Evolutionary conservation across 805 yeast genomes (phyloP).

Genomic region (Suhomyces kilbournensis): DNA sequence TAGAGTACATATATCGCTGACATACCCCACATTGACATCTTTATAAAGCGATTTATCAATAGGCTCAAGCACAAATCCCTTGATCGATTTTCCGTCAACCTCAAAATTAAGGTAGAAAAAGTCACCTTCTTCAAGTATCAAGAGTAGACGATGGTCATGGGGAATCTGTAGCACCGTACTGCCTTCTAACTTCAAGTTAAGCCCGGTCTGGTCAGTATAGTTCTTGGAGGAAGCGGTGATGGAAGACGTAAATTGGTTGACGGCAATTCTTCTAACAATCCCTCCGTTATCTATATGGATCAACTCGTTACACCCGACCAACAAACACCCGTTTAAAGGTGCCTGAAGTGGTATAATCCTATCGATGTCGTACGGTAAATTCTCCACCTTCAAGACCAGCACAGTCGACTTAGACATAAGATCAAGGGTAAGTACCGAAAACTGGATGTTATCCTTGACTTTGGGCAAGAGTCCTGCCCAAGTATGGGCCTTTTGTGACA

Average conservation of each 20-base stretch:
- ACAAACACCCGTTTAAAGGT: slow-evolving; percentile 67
- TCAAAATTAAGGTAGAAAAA: slow-evolving; percentile 34
- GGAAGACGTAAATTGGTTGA: slow-evolving; percentile 51
- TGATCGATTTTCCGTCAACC: slow-evolving; percentile 43
- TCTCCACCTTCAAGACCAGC: slow-evolving; percentile 59
- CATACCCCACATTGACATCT: slow-evolving; percentile 34
- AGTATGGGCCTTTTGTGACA: slow-evolving; percentile 52
- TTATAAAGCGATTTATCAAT: slow-evolving; percentile 25
- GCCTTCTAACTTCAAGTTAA: slow-evolving; percentile 57
- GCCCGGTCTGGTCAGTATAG: slow-evolving; percentile 45
- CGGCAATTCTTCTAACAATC: slow-evolving; percentile 56
- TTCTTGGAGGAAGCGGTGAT: slow-evolving; percentile 34
- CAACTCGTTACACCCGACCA: slow-evolving; percentile 73
- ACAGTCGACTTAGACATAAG: slow-evolving; percentile 56
- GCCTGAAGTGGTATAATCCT: slow-evolving; percentile 58
- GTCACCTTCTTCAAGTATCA: slow-evolving; percentile 33
- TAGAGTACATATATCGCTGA: slow-evolving; percentile 41
- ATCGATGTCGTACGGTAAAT: slow-evolving; percentile 73
- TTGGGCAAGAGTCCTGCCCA: slow-evolving; percentile 77
- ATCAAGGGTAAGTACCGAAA: slow-evolving; percentile 68
- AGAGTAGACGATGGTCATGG: slow-evolving; percentile 31
- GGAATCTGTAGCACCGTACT: slow-evolving; percentile 38
- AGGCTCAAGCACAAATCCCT: slow-evolving; percentile 29
- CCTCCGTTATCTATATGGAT: slow-evolving; percentile 81
- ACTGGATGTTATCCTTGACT: slow-evolving; percentile 59